A percentile compares a stretch with the other conserved stretches of the same genome.
Conservation (phyloP, 352 stramenopile genomes). For the Globisporangium cederbergense region DNA sequence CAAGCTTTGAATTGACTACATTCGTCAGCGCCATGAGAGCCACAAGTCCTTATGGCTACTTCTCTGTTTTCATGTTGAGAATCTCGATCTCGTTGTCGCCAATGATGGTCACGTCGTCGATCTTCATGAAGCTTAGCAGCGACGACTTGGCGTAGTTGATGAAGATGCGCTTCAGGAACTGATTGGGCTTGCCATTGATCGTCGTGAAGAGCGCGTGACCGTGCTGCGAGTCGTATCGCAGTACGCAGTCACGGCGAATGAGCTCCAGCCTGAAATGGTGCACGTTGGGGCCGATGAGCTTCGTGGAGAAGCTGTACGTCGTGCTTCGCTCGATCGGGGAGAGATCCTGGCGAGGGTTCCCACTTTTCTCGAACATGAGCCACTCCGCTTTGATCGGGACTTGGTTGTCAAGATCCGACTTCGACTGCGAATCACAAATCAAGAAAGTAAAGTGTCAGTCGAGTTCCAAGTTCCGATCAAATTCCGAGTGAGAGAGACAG, state of each 20-base stretch:
- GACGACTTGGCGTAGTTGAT: constrained; percentile 35
- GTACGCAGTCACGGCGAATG: constrained; percentile 38
- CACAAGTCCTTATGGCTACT: constrained; percentile 1
- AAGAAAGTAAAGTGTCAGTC: not conserved
- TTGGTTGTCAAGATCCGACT: constrained; percentile 28
- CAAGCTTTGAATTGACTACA: not conserved
- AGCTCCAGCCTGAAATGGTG: constrained; percentile 46
- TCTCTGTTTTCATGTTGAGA: constrained; percentile 4
- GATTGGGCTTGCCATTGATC: constrained; percentile 55
- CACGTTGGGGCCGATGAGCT: constrained; percentile 40
- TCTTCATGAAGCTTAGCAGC: constrained; percentile 30
- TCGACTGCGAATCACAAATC: constrained; percentile 15
- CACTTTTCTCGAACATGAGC: constrained; percentile 67
- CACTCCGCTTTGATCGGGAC: constrained; percentile 49
- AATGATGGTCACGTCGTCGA: constrained; percentile 38
- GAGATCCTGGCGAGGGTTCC: constrained; percentile 50
- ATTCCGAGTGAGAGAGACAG: not conserved
- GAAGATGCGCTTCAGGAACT: constrained; percentile 48
- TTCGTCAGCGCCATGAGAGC: not conserved
- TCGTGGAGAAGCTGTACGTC: constrained; percentile 46
- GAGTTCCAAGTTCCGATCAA: not conserved
- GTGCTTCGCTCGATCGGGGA: constrained; percentile 51
- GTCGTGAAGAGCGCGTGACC: constrained; percentile 50
- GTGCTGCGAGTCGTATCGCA: constrained; percentile 35
- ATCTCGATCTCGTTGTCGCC: constrained; percentile 37